A percentile compares a stretch with the other conserved stretches of the same genome.
Conservation (phyloP, 345 rosid species). For the Eutrema yunnanense region DNA sequence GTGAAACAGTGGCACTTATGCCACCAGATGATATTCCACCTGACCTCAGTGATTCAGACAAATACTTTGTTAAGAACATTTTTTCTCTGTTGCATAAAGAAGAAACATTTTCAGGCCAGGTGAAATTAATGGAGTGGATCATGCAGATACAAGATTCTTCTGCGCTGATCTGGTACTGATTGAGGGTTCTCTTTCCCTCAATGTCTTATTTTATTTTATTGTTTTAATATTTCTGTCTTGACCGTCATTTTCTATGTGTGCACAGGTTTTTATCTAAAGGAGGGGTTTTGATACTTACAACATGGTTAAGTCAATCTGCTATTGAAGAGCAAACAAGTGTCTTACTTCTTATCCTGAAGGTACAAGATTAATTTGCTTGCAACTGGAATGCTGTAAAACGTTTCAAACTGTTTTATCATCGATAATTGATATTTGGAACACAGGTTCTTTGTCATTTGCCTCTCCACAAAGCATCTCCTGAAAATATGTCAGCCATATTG, state of each 20-base stretch:
- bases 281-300: slow-evolving; percentile 86
- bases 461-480: slow-evolving; percentile 78
- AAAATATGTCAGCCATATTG: slow-evolving; percentile 87
- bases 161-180: slow-evolving; percentile 64
- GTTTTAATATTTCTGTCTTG: not conserved
- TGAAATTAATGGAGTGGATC: slow-evolving; percentile 90
- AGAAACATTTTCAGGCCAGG: slow-evolving; percentile 91
- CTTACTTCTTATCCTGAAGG: slow-evolving; percentile 63
- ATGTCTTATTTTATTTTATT: not conserved
- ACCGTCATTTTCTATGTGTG: slow-evolving; percentile 15
- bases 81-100: slow-evolving; percentile 62
- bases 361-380: slow-evolving; percentile 20
- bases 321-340: slow-evolving; percentile 85
- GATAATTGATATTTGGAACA: slow-evolving; percentile 17
- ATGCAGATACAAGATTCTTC: slow-evolving; percentile 72
- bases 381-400: not conserved
- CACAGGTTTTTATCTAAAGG: slow-evolving; percentile 86
- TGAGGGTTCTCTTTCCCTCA: not conserved
- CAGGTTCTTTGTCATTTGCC: slow-evolving; percentile 93
- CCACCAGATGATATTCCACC: slow-evolving; percentile 47
- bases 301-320: slow-evolving; percentile 91
- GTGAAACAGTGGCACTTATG: slow-evolving; percentile 49
- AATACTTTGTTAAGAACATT: slow-evolving; percentile 64
- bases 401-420: slow-evolving; percentile 8
- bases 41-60: slow-evolving; percentile 60